Percentiles rank a stretch among this genome's conserved stretches.
Conservation (phyloP, 2,329 filamentous ascomycete genomes). For the Davidsoniella virescens region DNA sequence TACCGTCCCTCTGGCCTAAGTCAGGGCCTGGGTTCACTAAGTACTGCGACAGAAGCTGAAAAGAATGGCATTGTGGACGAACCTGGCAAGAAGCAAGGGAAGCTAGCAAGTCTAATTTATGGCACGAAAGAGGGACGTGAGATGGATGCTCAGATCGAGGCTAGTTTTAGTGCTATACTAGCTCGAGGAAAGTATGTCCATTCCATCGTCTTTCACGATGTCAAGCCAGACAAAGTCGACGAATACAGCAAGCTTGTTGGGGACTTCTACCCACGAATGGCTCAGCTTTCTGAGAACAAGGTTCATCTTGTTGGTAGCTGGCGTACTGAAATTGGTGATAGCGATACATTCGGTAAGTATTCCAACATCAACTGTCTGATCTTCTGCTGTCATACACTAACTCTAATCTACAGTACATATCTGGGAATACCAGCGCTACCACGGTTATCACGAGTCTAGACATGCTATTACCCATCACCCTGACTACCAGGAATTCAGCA, state of each 20-base stretch:
- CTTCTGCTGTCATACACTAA: not conserved
- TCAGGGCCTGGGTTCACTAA: slow-evolving; percentile 44
- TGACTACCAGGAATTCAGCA: slow-evolving; percentile 70
- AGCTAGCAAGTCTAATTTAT: slow-evolving; percentile 80
- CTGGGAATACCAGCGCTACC: slow-evolving; percentile 97
- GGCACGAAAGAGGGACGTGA: slow-evolving; percentile 90
- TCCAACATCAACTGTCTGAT: not conserved
- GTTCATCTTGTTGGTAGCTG: slow-evolving; percentile 95
- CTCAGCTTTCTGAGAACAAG: slow-evolving; percentile 69
- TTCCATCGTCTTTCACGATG: slow-evolving; percentile 90
- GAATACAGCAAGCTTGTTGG: slow-evolving; percentile 87
- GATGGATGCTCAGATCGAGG: slow-evolving; percentile 88
- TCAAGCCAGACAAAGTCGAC: slow-evolving; percentile 88
- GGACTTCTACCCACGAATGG: slow-evolving; percentile 83
- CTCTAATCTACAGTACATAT: slow-evolving; percentile 61
- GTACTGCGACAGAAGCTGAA: slow-evolving; percentile 30
- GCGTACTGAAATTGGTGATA: slow-evolving; percentile 94
- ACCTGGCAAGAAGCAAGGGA: slow-evolving; percentile 49
- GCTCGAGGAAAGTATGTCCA: slow-evolving; percentile 97
- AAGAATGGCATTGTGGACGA: slow-evolving; percentile 24
- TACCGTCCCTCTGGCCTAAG: slow-evolving; percentile 16
- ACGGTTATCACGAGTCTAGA: slow-evolving; percentile 85
- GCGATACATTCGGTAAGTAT: slow-evolving; percentile 76
- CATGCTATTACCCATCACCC: slow-evolving; percentile 70
- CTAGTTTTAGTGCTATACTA: slow-evolving; percentile 86